Evolutionary conservation across 2,329 filamentous ascomycete genomes (phyloP), one percentile per base, ranked within the genome.

Genomic region (Verticillium alfalfae): DNA sequence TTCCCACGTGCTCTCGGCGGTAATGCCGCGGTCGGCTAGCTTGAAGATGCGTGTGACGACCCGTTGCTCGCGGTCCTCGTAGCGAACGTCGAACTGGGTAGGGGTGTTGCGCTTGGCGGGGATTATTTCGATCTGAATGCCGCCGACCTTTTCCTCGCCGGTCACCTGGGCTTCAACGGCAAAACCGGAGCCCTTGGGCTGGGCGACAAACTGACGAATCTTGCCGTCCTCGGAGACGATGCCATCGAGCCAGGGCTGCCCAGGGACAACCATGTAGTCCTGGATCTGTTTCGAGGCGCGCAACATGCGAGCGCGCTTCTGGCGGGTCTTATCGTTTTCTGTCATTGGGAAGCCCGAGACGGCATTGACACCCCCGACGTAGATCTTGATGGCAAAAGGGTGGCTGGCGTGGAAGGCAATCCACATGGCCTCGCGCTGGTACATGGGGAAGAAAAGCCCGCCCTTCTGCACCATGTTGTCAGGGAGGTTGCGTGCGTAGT

Each of bases 181-280:
- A 60, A 79, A 78, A 1, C 78, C 77, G 15, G 67, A 69, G 1
- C 75, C 75, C 34, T 75, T 64, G 0, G 78, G 75, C 73, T 79
- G 78, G 1, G 79, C 79, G 2, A 82, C 76, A 62, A 83, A 83
- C 62, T 83, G 80, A 10, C 76, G 72, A 5, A 82, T 76, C 1
- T 67, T 67, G 10, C 76, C 76, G 31, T 75, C 66, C 0, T 67
- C 62, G 12, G 66, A 66, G 0, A 71, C 75, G 34, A 78, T 71
- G 2, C 76, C 77, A 63, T 80, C 76, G 0, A 81, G 67, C 77
- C 75, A 79, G 3, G 34, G 60, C 61, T 80, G 78, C 0, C 62
- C 15, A 2, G 75, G 76, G 0, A 72, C 65, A 5, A 79, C 73
- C 10, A 79, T 58, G 59, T 72, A 69, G 60, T 75, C 70, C n/a